Percentiles rank a stretch among this genome's conserved stretches.
Conservation (phyloP, 2,329 filamentous ascomycete species). For the Neofusicoccum parvum region DNA sequence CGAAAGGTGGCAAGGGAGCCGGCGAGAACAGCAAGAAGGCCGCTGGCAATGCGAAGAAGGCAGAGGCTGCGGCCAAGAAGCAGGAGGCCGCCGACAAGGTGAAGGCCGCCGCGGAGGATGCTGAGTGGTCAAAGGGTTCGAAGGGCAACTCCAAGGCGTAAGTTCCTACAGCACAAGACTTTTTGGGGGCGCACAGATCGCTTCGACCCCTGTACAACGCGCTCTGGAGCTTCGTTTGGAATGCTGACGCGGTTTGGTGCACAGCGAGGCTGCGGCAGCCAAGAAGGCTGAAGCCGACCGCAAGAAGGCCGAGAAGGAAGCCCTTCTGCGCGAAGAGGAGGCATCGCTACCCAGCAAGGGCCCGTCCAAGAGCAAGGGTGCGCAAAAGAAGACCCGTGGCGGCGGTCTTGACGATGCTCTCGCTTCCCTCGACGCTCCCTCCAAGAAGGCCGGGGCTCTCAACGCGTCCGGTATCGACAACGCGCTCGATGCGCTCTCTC, state of each 20-base stretch:
- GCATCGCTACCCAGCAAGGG: constrained; percentile 63
- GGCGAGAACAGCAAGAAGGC: constrained; percentile 86
- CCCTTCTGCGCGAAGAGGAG: constrained; percentile 81
- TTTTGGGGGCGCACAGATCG: too few species aligned
- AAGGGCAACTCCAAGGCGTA: constrained; percentile 90
- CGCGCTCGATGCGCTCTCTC: constrained; percentile 79
- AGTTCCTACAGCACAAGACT: constrained; percentile 36
- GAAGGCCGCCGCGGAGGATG: constrained; percentile 65
- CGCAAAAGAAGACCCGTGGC: constrained; percentile 46
- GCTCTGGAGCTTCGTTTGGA: background rate
- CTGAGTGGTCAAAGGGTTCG: constrained; percentile 81
- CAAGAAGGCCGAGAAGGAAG: constrained; percentile 92
- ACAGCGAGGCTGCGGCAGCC: constrained; percentile 78
- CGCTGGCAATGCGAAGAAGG: constrained; percentile 88
- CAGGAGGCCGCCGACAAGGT: constrained; percentile 69
- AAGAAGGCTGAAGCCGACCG: constrained; percentile 80
- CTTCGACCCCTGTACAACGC: too few species aligned
- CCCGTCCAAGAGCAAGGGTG: constrained; percentile 66
- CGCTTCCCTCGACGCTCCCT: constrained; percentile 40
- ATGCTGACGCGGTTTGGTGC: constrained; percentile 1
- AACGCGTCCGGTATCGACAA: constrained; percentile 91
- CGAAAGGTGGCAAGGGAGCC: constrained; percentile 50
- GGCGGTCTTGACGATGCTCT: constrained; percentile 71
- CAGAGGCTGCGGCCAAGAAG: constrained; percentile 81
- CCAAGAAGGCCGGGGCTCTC: constrained; percentile 60